Evolutionary conservation across 768 basidiomycete species (phyloP).

Genomic region (Russula ochroleuca): DNA sequence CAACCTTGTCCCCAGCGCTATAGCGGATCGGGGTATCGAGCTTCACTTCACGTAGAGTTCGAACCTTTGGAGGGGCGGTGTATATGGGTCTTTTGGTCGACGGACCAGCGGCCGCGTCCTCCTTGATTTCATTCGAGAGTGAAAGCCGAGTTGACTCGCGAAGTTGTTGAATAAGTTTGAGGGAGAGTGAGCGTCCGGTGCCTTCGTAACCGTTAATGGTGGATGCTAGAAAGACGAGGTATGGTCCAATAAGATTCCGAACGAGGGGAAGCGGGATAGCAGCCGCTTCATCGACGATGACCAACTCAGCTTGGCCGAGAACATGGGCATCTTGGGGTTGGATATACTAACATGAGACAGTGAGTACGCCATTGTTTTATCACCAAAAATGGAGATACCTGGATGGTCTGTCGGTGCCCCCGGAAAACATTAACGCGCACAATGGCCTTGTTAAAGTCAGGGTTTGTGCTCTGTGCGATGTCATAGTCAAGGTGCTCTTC

Average conservation of each 20-base stretch:
- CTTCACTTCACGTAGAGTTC: slow-evolving; percentile 87
- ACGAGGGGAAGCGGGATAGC: slow-evolving; percentile 97
- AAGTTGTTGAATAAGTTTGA: slow-evolving; percentile 96
- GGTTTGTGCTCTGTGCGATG: slow-evolving; percentile 90
- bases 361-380: background rate
- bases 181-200: slow-evolving; percentile 95
- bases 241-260: slow-evolving; percentile 88
- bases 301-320: slow-evolving; percentile 93
- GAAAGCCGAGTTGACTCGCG: slow-evolving; percentile 86
- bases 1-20: slow-evolving; percentile 77
- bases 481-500: slow-evolving; percentile 99
- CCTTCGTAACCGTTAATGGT: slow-evolving; percentile 99
- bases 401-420: slow-evolving; percentile 92
- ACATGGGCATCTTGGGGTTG: slow-evolving; percentile 98
- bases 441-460: slow-evolving; percentile 91
- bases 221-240: slow-evolving; percentile 98
- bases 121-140: slow-evolving; percentile 56
- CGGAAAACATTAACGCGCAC: slow-evolving; percentile 93
- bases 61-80: slow-evolving; percentile 60
- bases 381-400: slow-evolving; percentile 49
- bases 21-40: slow-evolving; percentile 95
- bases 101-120: slow-evolving; percentile 42
- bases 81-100: slow-evolving; percentile 48
- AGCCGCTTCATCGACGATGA: slow-evolving; percentile 97
- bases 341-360: slow-evolving; percentile 66